These are phyloP conservation scores for Sinapis alba DNA, from an alignment of 441 rosid genomes.

Conservation along the genomic window DNA sequence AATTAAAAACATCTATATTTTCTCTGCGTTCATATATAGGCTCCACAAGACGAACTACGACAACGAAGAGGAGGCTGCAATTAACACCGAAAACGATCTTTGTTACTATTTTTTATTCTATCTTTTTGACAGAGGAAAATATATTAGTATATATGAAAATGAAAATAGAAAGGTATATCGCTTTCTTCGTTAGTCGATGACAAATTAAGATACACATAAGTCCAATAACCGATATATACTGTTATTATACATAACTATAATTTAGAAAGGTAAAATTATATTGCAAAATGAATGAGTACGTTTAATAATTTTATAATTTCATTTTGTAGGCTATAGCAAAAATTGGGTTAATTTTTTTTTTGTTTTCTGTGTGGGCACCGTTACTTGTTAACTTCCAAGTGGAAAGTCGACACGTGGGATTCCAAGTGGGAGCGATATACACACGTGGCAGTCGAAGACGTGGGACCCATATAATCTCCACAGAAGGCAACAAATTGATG, in stretches of 20 bases:
- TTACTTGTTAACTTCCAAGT: slow-evolving; percentile 19
- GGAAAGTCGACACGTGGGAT: slow-evolving; percentile 45
- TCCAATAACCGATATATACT: slow-evolving; percentile 6
- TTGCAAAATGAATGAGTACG: background rate
- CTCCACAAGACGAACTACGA: slow-evolving; percentile 36
- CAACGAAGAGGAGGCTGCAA: slow-evolving; percentile 15
- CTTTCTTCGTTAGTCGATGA: slow-evolving; percentile 2
- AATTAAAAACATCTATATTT: background rate
- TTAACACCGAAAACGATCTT: slow-evolving; percentile 26
- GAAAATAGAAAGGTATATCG: slow-evolving; percentile 10
- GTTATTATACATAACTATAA: background rate
- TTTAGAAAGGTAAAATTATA: background rate
- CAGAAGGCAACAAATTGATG: slow-evolving; percentile 46
- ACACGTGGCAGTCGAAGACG: slow-evolving; percentile 42
- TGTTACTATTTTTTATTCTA: background rate
- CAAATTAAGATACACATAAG: background rate
- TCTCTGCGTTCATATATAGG: background rate
- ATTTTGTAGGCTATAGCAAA: background rate
- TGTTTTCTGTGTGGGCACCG: slow-evolving; percentile 4
- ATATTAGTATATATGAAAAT: background rate
- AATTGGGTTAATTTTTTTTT: background rate
- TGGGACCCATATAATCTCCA: slow-evolving; percentile 55
- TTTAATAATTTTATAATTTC: background rate
- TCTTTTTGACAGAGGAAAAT: background rate
- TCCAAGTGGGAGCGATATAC: background rate